Conservation (phyloP, 768 basidiomycete species). For the Dendrothele bispora region DNA sequence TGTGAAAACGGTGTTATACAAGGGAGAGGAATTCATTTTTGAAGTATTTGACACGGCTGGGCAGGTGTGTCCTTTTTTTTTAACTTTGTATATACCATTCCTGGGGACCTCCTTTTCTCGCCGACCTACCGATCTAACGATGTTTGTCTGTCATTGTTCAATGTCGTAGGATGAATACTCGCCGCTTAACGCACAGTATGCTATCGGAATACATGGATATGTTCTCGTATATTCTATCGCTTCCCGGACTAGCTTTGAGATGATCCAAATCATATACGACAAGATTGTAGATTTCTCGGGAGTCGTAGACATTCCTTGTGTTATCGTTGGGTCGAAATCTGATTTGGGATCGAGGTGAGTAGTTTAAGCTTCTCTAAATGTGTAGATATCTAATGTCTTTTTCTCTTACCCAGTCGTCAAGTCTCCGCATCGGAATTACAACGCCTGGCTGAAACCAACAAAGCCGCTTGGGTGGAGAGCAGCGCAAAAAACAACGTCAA, state of each 20-base stretch:
- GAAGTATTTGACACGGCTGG: conserved; percentile 99
- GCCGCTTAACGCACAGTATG: conserved; percentile 89
- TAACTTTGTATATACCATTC: background rate
- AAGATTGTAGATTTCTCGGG: conserved; percentile 91
- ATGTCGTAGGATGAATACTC: conserved; percentile 86
- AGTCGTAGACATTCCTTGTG: conserved; percentile 84
- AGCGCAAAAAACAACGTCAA: conserved; percentile 87
- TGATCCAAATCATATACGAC: conserved; percentile 91
- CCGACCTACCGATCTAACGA: background rate
- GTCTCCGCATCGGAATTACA: conserved; percentile 72
- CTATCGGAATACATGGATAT: conserved; percentile 96
- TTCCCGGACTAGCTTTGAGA: conserved; percentile 87
- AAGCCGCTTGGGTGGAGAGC: conserved; percentile 84
- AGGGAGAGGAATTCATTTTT: conserved; percentile 90
- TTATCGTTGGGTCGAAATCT: conserved; percentile 91
- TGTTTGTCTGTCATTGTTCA: background rate
- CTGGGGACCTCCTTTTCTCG: conserved; percentile 2
- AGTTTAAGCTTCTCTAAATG: background rate
- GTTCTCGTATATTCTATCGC: conserved; percentile 95
- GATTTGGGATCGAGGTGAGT: conserved; percentile 78
- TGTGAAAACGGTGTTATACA: conserved; percentile 81
- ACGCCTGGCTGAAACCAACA: conserved; percentile 67
- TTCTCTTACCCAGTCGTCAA: conserved; percentile 52
- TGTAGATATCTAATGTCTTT: background rate
- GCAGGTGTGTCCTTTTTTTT: conserved; percentile 57